Evolutionary conservation across 2,329 filamentous ascomycete genomes (phyloP), one percentile per base, ranked within the genome.

Genomic region (Akanthomyces dipterigenus): DNA sequence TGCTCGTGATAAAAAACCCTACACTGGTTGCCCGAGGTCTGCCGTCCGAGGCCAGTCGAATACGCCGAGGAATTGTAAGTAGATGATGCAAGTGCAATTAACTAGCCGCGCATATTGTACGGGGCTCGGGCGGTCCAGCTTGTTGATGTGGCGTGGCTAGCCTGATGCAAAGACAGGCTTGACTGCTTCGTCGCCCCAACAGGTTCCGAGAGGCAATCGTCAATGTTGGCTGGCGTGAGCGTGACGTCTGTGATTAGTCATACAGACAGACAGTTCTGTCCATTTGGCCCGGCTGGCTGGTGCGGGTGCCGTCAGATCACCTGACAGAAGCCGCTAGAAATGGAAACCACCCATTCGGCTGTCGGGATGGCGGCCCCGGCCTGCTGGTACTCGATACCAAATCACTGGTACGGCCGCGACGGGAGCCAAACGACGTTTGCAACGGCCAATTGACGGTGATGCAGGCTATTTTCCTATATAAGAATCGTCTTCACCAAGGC

Each of bases 261-360:
- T 51, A 6, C 34, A 18, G 20, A 11, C 22, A 11, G 16, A n/a
- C n/a, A n/a, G n/a, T n/a, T 20, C 31, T 12, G 31, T 6, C 9
- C 5, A 6, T 12, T 36, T n/a, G 22, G 26, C 31, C 16, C 31
- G 14, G 43, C 28, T 16, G 55, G 24, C 26, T 31, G 24, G 43
- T 59, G 28, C 26, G 40, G 26, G 16, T 40, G 20, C 36, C 38
- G 40, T 26, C 40, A 55, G 34, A 51, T 61, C 59, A 61, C 59
- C 51, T 61, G 59, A 61, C 59, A 51, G 59, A 61, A 61, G 43
- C 53, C 36, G 59, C 59, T 56, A 61, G 59, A 61, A 61, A 51
- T 45, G 45, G 51, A 26, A 43, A 38, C 53, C 45, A 22, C 28
- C 20, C 36, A 5, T 34, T 49, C 55, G 43, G 55, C 43, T 38